These are phyloP conservation scores for Lachnellula subtilissima DNA, from an alignment of 2,329 filamentous ascomycete species.

Conservation along the genomic window DNA sequence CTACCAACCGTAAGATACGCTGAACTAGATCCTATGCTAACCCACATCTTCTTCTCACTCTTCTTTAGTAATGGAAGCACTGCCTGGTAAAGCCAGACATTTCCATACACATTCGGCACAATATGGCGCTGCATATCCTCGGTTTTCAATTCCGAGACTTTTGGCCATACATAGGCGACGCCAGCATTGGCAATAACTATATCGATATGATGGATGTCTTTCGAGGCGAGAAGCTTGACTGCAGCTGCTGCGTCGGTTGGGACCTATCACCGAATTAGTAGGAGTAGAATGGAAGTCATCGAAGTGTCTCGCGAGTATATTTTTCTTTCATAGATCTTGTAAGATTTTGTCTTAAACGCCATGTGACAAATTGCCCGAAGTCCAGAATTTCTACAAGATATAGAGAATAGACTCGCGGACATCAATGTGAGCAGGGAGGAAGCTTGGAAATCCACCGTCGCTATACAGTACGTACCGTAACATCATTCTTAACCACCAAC, in stretches of 20 bases:
- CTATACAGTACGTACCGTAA: conserved; percentile 3
- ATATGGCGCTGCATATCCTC: conserved; percentile 25
- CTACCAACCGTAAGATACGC: not conserved
- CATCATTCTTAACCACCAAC: conserved; percentile 32
- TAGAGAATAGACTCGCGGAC: not conserved
- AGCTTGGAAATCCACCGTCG: not conserved
- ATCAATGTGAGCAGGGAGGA: not conserved
- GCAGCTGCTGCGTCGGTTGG: conserved; percentile 27
- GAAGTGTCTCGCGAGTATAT: not conserved
- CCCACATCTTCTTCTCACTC: conserved; percentile 29
- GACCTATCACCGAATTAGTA: not conserved
- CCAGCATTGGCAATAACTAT: conserved; percentile 37
- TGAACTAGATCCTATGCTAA: conserved; percentile 29
- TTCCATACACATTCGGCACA: conserved; percentile 30
- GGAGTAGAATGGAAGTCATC: too few species aligned
- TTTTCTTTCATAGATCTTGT: not conserved
- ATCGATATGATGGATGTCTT: conserved; percentile 32
- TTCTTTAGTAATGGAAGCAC: conserved; percentile 30
- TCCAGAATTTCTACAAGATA: not conserved
- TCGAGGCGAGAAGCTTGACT: conserved; percentile 22
- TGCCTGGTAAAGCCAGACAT: conserved; percentile 32
- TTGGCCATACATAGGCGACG: conserved; percentile 22
- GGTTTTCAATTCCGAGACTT: conserved; percentile 31
- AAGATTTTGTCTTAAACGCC: not conserved
- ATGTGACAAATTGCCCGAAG: too few species aligned